Evolutionary conservation across 108 stramenopile genomes (phyloP).

Genomic region (Cyclotella distinguenda): DNA sequence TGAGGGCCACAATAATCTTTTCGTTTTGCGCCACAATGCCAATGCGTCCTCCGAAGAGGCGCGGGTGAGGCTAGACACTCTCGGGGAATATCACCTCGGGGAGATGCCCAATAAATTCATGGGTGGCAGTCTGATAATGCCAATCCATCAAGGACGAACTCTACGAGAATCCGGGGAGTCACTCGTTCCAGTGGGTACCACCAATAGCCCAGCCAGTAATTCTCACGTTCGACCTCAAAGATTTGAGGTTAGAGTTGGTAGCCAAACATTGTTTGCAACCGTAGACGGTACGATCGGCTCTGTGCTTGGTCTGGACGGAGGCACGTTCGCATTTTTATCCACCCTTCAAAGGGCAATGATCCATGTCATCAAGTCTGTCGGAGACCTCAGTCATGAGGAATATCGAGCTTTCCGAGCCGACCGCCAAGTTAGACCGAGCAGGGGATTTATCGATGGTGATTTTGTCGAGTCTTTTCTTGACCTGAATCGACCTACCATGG

Average conservation of each 20-base stretch:
- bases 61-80: slow-evolving; percentile 82
- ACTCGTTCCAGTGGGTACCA: slow-evolving; percentile 6
- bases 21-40: slow-evolving; percentile 80
- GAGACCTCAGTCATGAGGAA: slow-evolving; percentile 81
- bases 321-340: slow-evolving; percentile 83
- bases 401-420: slow-evolving; percentile 85
- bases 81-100: slow-evolving; percentile 94
- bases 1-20: slow-evolving; percentile 92
- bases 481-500: slow-evolving; percentile 77
- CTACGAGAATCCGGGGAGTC: slow-evolving; percentile 6
- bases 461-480: slow-evolving; percentile 93
- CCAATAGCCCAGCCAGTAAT: slow-evolving; percentile 9
- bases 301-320: slow-evolving; percentile 82
- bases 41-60: slow-evolving; percentile 84
- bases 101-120: slow-evolving; percentile 95
- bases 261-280: slow-evolving; percentile 92
- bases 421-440: slow-evolving; percentile 55
- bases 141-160: slow-evolving; percentile 36
- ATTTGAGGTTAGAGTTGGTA: slow-evolving; percentile 65
- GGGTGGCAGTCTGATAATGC: slow-evolving; percentile 91
- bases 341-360: slow-evolving; percentile 80
- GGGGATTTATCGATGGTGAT: slow-evolving; percentile 96
- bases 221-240: slow-evolving; percentile 36
- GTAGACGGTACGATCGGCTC: slow-evolving; percentile 93
- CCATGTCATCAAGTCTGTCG: slow-evolving; percentile 72